Conservation (phyloP, 208 protist genomes). For the Trypanosoma avium region DNA sequence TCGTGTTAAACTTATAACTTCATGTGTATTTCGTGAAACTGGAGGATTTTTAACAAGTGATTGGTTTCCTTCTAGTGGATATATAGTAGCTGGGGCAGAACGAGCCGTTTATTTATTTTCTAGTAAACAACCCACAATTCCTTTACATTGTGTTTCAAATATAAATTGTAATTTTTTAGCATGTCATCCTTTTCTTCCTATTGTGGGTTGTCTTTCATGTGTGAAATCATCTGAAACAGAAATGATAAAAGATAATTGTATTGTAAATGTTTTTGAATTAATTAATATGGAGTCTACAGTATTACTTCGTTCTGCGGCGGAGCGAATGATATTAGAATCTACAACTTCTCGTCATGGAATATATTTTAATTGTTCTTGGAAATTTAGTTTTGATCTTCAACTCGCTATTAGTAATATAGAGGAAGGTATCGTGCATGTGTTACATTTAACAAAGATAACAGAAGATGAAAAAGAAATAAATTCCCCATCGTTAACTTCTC, state of each 20-base stretch:
- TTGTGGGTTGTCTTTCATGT: conserved; percentile 61
- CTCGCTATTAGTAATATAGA: conserved; percentile 61
- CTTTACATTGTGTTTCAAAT: conserved; percentile 31
- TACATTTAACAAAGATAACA: conserved; percentile 35
- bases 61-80: conserved; percentile 61
- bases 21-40: conserved; percentile 35
- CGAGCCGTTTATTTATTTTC: conserved; percentile 54
- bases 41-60: conserved; percentile 69
- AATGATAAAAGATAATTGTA: conserved; percentile 12
- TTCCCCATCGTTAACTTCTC: not conserved
- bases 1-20: conserved; percentile 30
- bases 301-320: not conserved
- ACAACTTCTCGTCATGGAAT: conserved; percentile 25
- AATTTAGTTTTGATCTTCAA: conserved; percentile 74
- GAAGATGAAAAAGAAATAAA: not conserved
- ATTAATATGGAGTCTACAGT: not conserved
- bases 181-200: conserved; percentile 75
- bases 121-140: conserved; percentile 41
- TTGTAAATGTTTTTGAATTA: conserved; percentile 33
- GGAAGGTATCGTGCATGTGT: conserved; percentile 56
- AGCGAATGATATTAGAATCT: conserved; percentile 30
- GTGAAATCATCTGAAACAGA: conserved; percentile 7
- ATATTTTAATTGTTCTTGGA: conserved; percentile 57
- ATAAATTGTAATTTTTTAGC: conserved; percentile 34
- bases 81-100: conserved; percentile 58